Conservation (phyloP, 2,329 filamentous ascomycete species). For the Calonectria crousiana region DNA sequence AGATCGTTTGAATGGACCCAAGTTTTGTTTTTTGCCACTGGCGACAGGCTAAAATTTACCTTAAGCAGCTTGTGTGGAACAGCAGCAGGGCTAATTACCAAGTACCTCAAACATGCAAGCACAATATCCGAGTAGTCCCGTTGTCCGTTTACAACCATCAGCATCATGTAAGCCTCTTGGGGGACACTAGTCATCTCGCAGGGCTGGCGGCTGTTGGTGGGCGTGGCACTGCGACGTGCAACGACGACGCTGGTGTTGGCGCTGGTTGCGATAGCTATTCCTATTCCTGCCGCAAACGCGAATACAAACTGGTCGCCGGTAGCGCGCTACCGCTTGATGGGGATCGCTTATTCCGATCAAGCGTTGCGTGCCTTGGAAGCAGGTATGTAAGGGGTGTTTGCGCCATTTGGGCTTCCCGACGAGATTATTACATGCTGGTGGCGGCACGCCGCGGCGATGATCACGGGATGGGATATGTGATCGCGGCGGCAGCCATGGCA, state of each 20-base stretch:
- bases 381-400: background rate
- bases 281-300: background rate
- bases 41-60: slow-evolving; percentile 10
- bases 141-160: background rate
- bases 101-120: slow-evolving; percentile 8
- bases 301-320: slow-evolving; percentile 1
- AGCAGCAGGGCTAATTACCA: slow-evolving; percentile 2
- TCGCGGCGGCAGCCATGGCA: background rate
- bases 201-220: background rate
- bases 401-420: background rate
- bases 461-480: background rate
- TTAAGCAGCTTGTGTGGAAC: slow-evolving; percentile 15
- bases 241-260: background rate
- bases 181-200: background rate
- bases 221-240: background rate
- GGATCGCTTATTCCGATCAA: background rate
- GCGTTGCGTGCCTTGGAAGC: slow-evolving; percentile 1
- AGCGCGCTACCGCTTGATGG: background rate
- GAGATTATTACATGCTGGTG: background rate
- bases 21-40: slow-evolving; percentile 27
- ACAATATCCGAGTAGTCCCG: slow-evolving; percentile 3
- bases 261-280: background rate
- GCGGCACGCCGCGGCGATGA: slow-evolving; percentile 5
- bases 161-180: slow-evolving; percentile 6
- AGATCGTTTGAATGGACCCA: slow-evolving; percentile 17